Evolutionary conservation across 169 alveolate species (phyloP).

Genomic region (Eimeria brunetti): DNA sequence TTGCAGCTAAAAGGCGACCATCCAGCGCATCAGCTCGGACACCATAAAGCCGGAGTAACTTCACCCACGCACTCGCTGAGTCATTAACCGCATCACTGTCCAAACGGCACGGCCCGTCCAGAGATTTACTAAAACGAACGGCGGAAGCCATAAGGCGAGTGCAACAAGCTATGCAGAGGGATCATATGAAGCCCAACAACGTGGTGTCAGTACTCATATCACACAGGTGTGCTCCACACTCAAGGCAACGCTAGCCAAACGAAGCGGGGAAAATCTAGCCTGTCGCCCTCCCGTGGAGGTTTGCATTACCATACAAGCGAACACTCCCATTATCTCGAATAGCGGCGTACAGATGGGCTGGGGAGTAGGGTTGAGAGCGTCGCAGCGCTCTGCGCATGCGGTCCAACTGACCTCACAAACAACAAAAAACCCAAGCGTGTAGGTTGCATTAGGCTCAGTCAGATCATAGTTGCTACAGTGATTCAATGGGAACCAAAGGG

Average conservation of each 20-base stretch:
- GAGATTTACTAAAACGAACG: neutral
- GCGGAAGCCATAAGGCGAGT: neutral
- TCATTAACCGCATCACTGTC: neutral
- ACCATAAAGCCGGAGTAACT: constrained; percentile 42
- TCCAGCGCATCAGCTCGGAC: constrained; percentile 70
- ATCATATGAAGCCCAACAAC: neutral
- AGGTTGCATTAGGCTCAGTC: neutral
- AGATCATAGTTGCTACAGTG: neutral
- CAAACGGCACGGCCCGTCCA: neutral
- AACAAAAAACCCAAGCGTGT: neutral
- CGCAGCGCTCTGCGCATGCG: constrained; percentile 70
- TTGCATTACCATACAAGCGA: constrained; percentile 71
- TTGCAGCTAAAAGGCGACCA: constrained; percentile 54
- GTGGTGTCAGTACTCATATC: neutral
- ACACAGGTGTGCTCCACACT: neutral
- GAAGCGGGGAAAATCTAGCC: neutral
- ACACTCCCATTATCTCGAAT: constrained; percentile 62
- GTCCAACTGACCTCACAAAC: constrained; percentile 54
- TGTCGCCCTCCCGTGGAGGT: constrained; percentile 10
- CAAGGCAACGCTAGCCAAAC: constrained; percentile 14
- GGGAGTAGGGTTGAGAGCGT: constrained; percentile 62
- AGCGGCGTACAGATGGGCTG: constrained; percentile 71
- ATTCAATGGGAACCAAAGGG: neutral
- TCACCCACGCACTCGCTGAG: constrained; percentile 67
- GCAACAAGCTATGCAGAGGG: neutral